These are phyloP conservation scores for Tritrichomonas foetus DNA, from an alignment of 208 protist species.

Conservation along the genomic window DNA sequence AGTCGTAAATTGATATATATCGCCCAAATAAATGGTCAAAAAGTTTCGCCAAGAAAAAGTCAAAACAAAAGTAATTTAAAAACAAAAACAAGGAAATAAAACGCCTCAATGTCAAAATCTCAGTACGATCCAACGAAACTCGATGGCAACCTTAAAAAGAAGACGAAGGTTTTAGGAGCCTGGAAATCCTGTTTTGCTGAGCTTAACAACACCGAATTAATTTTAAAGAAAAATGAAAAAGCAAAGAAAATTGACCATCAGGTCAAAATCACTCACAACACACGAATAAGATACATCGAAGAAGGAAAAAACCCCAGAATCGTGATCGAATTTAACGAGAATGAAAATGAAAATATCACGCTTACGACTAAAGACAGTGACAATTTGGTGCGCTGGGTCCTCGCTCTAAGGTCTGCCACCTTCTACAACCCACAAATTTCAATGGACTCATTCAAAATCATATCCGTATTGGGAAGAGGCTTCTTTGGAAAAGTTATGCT, in stretches of 20 bases:
- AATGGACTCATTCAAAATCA: background rate
- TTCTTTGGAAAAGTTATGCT: conserved; percentile 6
- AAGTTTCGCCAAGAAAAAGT: too few species aligned
- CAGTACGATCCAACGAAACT: background rate
- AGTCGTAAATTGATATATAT: too few species aligned
- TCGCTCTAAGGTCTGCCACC: background rate
- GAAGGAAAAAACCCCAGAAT: background rate
- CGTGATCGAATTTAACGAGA: background rate
- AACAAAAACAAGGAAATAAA: too few species aligned
- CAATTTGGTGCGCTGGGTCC: background rate
- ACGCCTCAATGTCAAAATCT: too few species aligned
- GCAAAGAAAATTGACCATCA: background rate
- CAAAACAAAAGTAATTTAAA: too few species aligned
- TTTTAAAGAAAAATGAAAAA: background rate
- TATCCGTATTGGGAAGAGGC: background rate
- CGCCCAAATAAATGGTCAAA: too few species aligned
- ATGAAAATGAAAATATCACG: background rate
- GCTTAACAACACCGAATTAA: background rate
- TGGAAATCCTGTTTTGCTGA: background rate
- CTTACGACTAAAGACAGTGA: background rate
- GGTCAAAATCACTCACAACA: background rate
- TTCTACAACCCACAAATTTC: background rate
- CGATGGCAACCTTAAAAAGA: background rate
- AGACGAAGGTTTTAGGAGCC: background rate
- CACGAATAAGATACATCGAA: background rate